A percentile compares a stretch with the other conserved stretches of the same genome.
Evolutionary conservation across 2,329 filamentous ascomycete species (phyloP).

Genomic region (Diaporthe sp.): DNA sequence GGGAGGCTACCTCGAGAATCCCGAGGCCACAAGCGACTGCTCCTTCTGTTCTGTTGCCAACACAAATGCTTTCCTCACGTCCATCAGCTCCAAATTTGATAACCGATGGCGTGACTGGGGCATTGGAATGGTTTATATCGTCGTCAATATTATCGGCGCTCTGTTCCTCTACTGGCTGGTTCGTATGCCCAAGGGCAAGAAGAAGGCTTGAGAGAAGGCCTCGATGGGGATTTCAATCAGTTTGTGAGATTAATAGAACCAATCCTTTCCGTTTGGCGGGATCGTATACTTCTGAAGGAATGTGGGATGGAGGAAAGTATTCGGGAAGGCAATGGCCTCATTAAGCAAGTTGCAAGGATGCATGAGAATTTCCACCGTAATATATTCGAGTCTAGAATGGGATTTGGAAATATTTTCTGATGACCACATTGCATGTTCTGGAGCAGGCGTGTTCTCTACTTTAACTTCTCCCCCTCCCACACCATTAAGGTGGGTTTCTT

Average conservation of each 20-base stretch:
- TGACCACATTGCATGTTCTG: too few relatives aligned
- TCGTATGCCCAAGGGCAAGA: slow-evolving; percentile 45
- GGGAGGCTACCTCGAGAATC: slow-evolving; percentile 68
- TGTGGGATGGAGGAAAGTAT: too few relatives aligned
- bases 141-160: slow-evolving; percentile 64
- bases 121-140: slow-evolving; percentile 65
- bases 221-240: background rate
- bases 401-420: too few relatives aligned
- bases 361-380: too few relatives aligned
- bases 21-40: slow-evolving; percentile 62
- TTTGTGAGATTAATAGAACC: background rate
- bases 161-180: slow-evolving; percentile 61
- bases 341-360: too few relatives aligned
- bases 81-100: slow-evolving; percentile 63
- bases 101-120: slow-evolving; percentile 77
- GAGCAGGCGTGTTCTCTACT: too few relatives aligned
- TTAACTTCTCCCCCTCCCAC: too few relatives aligned
- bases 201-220: slow-evolving; percentile 6
- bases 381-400: too few relatives aligned
- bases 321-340: too few relatives aligned
- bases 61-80: slow-evolving; percentile 65
- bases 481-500: too few relatives aligned
- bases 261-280: too few relatives aligned
- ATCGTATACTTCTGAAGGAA: too few relatives aligned
- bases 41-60: slow-evolving; percentile 65